Evolutionary conservation across 306 rosid genomes (phyloP).

Genomic region (Phaseolus lunatus): DNA sequence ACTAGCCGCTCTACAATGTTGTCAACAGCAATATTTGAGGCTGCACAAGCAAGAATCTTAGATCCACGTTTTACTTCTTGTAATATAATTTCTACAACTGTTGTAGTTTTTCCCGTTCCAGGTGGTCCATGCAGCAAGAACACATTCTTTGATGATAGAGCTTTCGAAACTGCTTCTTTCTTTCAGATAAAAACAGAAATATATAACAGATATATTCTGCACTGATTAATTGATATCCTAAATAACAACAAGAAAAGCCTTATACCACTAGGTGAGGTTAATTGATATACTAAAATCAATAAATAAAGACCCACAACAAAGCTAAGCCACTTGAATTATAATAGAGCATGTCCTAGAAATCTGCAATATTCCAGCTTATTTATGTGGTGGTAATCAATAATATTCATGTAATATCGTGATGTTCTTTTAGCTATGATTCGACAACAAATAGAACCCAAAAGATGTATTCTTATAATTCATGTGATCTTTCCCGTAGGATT

Average conservation of each 20-base stretch:
- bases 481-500: slow-evolving; percentile 16
- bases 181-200: slow-evolving; percentile 49
- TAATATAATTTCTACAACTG: slow-evolving; percentile 95
- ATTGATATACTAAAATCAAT: not conserved
- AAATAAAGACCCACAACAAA: not conserved
- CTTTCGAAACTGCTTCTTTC: slow-evolving; percentile 93
- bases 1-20: slow-evolving; percentile 97
- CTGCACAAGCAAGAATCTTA: slow-evolving; percentile 96
- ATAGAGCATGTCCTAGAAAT: slow-evolving; percentile 26
- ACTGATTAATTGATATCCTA: not conserved
- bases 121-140: slow-evolving; percentile 99
- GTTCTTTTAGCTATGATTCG: not conserved
- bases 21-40: slow-evolving; percentile 98
- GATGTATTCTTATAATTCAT: not conserved
- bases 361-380: slow-evolving; percentile 12
- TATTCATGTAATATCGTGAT: slow-evolving; percentile 1
- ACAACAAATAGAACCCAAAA: slow-evolving; percentile 1
- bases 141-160: slow-evolving; percentile 81
- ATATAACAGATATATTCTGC: slow-evolving; percentile 21
- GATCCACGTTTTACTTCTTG: slow-evolving; percentile 98
- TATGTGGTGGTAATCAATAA: slow-evolving; percentile 1
- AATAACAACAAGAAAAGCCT: not conserved
- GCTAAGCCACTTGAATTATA: slow-evolving; percentile 20
- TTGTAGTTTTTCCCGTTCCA: slow-evolving; percentile 98
- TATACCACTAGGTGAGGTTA: not conserved